These are phyloP conservation scores for Rhizopus sp. DNA, from an alignment of 371 early-diverging fungal genomes.

Conservation along the genomic window DNA sequence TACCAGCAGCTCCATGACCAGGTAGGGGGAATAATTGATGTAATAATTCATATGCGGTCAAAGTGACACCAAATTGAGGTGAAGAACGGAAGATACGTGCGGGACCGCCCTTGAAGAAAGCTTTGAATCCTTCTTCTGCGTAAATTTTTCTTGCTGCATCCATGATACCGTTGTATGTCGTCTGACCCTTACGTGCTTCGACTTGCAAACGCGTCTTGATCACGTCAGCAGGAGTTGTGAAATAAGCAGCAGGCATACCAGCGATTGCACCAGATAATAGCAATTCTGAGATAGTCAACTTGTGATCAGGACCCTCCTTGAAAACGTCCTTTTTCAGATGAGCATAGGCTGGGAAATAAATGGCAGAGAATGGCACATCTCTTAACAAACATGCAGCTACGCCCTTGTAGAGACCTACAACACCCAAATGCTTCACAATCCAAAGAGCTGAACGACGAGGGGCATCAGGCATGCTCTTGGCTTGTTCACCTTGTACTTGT, in stretches of 20 bases:
- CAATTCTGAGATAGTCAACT: constrained; percentile 75
- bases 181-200: constrained; percentile 87
- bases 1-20: constrained; percentile 34
- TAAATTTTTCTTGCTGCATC: constrained; percentile 90
- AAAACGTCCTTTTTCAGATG: constrained; percentile 89
- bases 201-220: constrained; percentile 98
- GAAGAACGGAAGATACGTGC: constrained; percentile 85
- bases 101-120: constrained; percentile 96
- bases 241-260: constrained; percentile 97
- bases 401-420: constrained; percentile 95
- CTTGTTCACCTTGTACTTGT: constrained; percentile 84
- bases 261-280: constrained; percentile 92
- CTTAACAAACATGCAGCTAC: constrained; percentile 92
- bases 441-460: constrained; percentile 79
- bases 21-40: constrained; percentile 80
- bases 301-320: constrained; percentile 78
- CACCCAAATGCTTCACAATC: constrained; percentile 91
- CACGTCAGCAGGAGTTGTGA: constrained; percentile 97
- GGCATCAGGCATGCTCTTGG: constrained; percentile 55
- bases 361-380: constrained; percentile 96
- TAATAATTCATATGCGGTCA: constrained; percentile 91
- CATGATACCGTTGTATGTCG: constrained; percentile 81
- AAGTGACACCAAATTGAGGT: constrained; percentile 96
- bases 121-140: constrained; percentile 89
- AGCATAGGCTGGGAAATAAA: constrained; percentile 96